A percentile compares a stretch with the other conserved stretches of the same genome.
These are phyloP conservation scores for Perkinsela sp. DNA, from an alignment of 208 protist species.

Conservation along the genomic window DNA sequence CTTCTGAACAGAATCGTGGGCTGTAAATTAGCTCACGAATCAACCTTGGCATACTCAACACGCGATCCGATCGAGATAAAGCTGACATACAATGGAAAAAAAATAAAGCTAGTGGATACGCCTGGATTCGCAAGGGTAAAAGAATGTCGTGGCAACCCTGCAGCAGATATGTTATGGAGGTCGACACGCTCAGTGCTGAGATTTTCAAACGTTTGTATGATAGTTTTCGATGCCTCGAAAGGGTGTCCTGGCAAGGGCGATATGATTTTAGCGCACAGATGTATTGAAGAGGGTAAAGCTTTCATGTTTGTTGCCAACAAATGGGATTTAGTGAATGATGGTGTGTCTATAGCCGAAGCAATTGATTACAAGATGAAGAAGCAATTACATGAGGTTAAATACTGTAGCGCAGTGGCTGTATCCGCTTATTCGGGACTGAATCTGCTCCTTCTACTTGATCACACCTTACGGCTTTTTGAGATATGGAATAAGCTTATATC, in stretches of 20 bases:
- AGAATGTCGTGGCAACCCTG: constrained; percentile 27
- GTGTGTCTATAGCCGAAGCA: constrained; percentile 45
- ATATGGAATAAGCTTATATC: constrained; percentile 60
- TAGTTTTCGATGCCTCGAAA: constrained; percentile 66
- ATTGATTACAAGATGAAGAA: constrained; percentile 72
- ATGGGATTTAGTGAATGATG: constrained; percentile 63
- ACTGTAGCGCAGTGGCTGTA: constrained; percentile 52
- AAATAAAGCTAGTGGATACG: constrained; percentile 61
- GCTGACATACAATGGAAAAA: constrained; percentile 53
- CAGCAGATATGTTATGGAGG: constrained; percentile 13
- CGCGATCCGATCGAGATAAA: constrained; percentile 57
- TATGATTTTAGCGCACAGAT: constrained; percentile 49
- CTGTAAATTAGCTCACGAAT: constrained; percentile 45
- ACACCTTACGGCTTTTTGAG: constrained; percentile 42
- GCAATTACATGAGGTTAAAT: constrained; percentile 58
- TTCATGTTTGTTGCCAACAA: constrained; percentile 67
- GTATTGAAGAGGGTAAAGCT: constrained; percentile 41
- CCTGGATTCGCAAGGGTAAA: constrained; percentile 39
- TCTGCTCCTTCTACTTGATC: constrained; percentile 51
- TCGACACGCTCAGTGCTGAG: constrained; percentile 11
- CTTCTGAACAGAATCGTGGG: constrained; percentile 69
- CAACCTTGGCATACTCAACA: constrained; percentile 53
- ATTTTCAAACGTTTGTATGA: constrained; percentile 48
- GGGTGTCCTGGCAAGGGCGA: constrained; percentile 68
- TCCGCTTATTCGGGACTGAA: constrained; percentile 55